phyloP scores from a whole-genome alignment of 2,329 filamentous ascomycete genomes.

The Fusarium liriodendri region DNA sequence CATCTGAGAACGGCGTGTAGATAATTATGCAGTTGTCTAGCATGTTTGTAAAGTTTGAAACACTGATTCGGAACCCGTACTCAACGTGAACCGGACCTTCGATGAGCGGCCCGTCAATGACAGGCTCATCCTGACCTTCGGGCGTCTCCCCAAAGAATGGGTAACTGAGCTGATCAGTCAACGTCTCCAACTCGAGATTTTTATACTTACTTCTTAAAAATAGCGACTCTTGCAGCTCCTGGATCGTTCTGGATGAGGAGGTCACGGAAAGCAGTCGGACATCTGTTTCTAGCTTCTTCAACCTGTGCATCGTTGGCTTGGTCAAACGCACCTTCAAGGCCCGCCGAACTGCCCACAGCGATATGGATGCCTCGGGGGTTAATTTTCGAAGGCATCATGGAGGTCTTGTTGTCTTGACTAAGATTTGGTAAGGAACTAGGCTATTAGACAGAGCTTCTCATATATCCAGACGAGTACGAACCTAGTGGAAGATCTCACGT shows the following conservation, averaged over 20 bases:
- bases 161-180: not conserved
- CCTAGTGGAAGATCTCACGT: not conserved
- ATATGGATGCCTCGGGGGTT: too few species aligned
- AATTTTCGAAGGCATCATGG: not conserved
- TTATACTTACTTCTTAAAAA: not conserved
- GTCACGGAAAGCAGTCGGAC: not conserved
- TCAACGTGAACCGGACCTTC: conserved; percentile 1
- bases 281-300: not conserved
- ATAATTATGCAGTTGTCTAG: not conserved
- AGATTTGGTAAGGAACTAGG: not conserved
- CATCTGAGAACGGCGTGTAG: conserved; percentile 3
- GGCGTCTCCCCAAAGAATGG: not conserved
- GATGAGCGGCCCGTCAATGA: not conserved
- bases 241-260: not conserved
- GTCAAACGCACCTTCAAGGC: not conserved
- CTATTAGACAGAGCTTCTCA: not conserved
- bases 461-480: not conserved
- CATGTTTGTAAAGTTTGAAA: conserved; percentile 1
- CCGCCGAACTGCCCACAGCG: not conserved
- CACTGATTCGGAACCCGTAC: not conserved
- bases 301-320: not conserved
- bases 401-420: not conserved
- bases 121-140: not conserved
- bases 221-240: not conserved
- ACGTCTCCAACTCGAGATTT: not conserved